Evolutionary conservation across 2,329 filamentous ascomycete species (phyloP).

Genomic region (Microdochium trichocladiopsis): DNA sequence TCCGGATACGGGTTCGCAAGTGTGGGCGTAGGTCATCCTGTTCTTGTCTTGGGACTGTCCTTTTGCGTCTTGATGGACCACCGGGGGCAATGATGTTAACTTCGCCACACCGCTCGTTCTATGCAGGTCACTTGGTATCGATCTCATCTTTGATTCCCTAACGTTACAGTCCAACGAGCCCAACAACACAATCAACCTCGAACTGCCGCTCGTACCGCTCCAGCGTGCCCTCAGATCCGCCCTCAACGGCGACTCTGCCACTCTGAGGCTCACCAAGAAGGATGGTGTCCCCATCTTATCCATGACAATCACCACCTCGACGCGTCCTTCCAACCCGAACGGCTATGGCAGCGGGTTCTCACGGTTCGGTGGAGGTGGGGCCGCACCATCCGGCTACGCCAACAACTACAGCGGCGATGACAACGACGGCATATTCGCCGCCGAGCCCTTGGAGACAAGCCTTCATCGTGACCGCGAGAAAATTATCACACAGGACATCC

Average conservation of each 20-base stretch:
- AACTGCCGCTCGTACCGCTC: conserved; percentile 81
- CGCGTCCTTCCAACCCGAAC: conserved; percentile 43
- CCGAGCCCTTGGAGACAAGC: conserved; percentile 47
- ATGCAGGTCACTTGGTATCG: conserved; percentile 55
- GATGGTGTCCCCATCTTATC: conserved; percentile 80
- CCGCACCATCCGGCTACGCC: conserved; percentile 4
- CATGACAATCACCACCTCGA: conserved; percentile 80
- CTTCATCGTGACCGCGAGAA: conserved; percentile 73
- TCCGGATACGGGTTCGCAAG: conserved; percentile 88
- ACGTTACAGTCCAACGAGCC: conserved; percentile 76
- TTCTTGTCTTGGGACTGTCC: neutral
- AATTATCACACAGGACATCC: conserved; percentile 89
- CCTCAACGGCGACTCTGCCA: conserved; percentile 70
- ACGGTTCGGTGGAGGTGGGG: conserved; percentile 13
- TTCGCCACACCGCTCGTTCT: too few species aligned
- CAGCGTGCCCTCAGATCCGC: conserved; percentile 91
- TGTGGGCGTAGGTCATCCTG: conserved; percentile 70
- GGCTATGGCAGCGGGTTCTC: conserved; percentile 24
- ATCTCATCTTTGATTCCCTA: conserved; percentile 83
- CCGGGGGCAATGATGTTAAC: too few species aligned
- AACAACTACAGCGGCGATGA: conserved; percentile 32
- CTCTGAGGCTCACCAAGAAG: conserved; percentile 87
- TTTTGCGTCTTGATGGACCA: conserved; percentile 28
- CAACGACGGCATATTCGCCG: conserved; percentile 38
- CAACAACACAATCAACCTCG: conserved; percentile 90